A percentile compares a stretch with the other conserved stretches of the same genome.
Conservation (phyloP, 2,329 filamentous ascomycete species). For the Mariannaea elegans region DNA sequence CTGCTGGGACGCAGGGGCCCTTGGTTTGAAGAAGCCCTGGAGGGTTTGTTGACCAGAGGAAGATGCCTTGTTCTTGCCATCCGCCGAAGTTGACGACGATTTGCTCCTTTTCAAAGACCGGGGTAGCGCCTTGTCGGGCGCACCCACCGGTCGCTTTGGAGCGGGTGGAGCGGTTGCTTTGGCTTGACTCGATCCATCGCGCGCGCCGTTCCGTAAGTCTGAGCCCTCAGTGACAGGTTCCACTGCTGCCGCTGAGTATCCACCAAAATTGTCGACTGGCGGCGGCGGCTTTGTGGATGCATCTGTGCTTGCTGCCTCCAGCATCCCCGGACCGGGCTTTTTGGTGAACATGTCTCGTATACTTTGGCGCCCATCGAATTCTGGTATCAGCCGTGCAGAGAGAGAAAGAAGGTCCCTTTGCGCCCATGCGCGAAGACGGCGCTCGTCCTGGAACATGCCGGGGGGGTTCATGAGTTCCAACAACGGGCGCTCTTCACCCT, state of each 20-base stretch:
- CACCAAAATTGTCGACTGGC: not conserved
- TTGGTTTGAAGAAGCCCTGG: constrained; percentile 80
- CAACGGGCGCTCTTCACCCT: constrained; percentile 61
- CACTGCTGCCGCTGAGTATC: not conserved
- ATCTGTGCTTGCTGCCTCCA: constrained; percentile 8
- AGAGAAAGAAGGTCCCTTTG: constrained; percentile 73
- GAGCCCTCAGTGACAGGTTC: not conserved
- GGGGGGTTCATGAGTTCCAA: constrained; percentile 81
- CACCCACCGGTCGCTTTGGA: constrained; percentile 30
- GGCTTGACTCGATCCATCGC: not conserved
- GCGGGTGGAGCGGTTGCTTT: constrained; percentile 6
- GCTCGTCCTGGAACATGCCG: constrained; percentile 74
- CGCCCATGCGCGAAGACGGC: constrained; percentile 72
- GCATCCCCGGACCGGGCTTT: constrained; percentile 27
- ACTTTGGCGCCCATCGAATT: constrained; percentile 84
- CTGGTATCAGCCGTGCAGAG: constrained; percentile 85
- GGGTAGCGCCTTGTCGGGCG: constrained; percentile 4
- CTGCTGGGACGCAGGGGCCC: constrained; percentile 23
- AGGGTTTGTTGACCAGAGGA: constrained; percentile 66
- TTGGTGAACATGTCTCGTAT: constrained; percentile 92
- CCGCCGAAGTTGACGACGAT: constrained; percentile 29
- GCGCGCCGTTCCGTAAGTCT: not conserved
- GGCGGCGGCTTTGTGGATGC: not conserved
- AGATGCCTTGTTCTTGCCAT: constrained; percentile 44
- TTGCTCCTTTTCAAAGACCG: constrained; percentile 41